Evolutionary conservation across 2,329 filamentous ascomycete species (phyloP).

Genomic region (Chrysosporium keratinophilum): DNA sequence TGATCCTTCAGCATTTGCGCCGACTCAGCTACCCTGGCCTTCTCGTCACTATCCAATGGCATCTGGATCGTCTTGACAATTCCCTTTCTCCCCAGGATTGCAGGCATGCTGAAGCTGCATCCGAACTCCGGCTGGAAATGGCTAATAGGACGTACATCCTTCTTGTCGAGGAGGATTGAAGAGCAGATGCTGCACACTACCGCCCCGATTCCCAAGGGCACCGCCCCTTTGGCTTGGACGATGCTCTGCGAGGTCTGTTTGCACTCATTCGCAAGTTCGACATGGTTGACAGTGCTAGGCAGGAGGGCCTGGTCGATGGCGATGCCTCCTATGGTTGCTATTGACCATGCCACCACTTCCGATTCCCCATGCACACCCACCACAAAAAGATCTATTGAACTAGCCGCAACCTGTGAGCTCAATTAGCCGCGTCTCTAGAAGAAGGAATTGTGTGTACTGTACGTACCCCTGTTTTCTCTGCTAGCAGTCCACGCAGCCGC

Average conservation of each 20-base stretch:
- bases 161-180: slow-evolving; percentile 2
- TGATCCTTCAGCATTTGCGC: neutral
- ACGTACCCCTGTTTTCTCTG: slow-evolving; percentile 14
- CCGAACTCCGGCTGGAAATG: slow-evolving; percentile 1
- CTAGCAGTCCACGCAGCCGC: slow-evolving; percentile 31
- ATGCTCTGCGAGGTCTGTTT: too few species aligned
- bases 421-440: too few species aligned
- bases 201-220: neutral
- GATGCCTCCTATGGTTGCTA: slow-evolving; percentile 35
- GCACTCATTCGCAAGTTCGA: too few species aligned
- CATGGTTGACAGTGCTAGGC: neutral
- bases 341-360: slow-evolving; percentile 42
- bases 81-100: slow-evolving; percentile 2
- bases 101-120: slow-evolving; percentile 2
- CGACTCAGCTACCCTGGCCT: neutral
- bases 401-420: neutral
- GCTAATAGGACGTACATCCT: neutral
- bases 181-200: neutral
- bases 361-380: slow-evolving; percentile 42
- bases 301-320: slow-evolving; percentile 31
- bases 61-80: neutral
- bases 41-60: neutral
- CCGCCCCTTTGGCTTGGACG: neutral
- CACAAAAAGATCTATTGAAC: slow-evolving; percentile 32
- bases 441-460: neutral